Conservation (phyloP, 2,329 filamentous ascomycete species). For the Beauveria sp. region DNA sequence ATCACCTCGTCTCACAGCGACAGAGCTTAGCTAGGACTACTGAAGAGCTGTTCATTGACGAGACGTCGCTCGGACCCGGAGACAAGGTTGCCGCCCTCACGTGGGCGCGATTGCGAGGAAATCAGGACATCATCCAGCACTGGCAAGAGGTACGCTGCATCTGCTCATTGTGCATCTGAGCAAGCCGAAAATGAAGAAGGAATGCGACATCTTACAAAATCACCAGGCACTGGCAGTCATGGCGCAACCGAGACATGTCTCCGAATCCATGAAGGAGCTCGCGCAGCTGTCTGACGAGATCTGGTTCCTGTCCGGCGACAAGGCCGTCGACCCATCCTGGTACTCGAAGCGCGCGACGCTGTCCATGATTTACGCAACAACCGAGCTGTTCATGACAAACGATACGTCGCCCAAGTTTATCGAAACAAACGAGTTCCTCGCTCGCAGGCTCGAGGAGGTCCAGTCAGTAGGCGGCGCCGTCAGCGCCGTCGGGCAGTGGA, state of each 20-base stretch:
- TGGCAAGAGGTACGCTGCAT: conserved; percentile 72
- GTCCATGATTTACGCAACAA: conserved; percentile 56
- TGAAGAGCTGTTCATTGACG: conserved; percentile 31
- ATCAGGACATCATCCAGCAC: conserved; percentile 61
- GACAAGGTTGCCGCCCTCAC: conserved; percentile 63
- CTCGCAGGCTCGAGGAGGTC: conserved; percentile 64
- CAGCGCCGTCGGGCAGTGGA: conserved; percentile 63
- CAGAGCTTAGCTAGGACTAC: conserved; percentile 43
- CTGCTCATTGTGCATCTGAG: not conserved
- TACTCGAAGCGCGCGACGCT: conserved; percentile 59
- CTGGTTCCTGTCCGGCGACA: conserved; percentile 77
- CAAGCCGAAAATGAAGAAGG: not conserved
- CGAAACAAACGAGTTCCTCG: conserved; percentile 75
- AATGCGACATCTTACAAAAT: not conserved
- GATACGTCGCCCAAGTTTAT: conserved; percentile 65
- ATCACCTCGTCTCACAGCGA: conserved; percentile 64
- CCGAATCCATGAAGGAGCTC: conserved; percentile 70
- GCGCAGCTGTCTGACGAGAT: conserved; percentile 85
- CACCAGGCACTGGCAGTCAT: conserved; percentile 79
- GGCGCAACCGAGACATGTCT: conserved; percentile 73
- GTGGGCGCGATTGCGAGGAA: conserved; percentile 70
- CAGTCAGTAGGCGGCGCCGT: conserved; percentile 54
- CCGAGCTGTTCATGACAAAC: conserved; percentile 91
- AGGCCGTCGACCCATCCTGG: conserved; percentile 77
- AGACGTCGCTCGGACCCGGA: conserved; percentile 38